These are phyloP conservation scores for Didymella pinodella DNA, from an alignment of 2,329 filamentous ascomycete genomes.

Conservation along the genomic window DNA sequence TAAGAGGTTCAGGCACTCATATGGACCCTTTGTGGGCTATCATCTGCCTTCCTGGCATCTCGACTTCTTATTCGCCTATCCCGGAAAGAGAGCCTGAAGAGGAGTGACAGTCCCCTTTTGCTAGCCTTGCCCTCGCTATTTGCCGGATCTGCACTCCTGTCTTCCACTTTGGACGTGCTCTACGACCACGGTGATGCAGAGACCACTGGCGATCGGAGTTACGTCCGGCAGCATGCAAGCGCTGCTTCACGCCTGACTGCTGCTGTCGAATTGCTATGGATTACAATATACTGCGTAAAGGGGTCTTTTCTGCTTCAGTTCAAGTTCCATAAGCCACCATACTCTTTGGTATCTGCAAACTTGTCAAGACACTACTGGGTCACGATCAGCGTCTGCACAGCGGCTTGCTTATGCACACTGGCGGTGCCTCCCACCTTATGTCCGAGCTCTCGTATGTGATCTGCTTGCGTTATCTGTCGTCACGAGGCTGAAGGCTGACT, in stretches of 20 bases:
- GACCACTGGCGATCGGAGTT: conserved; percentile 1
- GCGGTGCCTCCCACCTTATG: conserved; percentile 25
- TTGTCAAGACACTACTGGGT: conserved; percentile 27
- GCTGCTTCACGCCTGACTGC: conserved; percentile 18
- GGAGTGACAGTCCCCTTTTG: conserved; percentile 28
- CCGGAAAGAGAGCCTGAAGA: conserved; percentile 24
- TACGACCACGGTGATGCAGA: conserved; percentile 8
- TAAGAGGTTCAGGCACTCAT: not conserved
- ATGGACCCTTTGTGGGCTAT: not conserved
- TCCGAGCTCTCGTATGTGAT: conserved; percentile 18
- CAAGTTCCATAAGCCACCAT: conserved; percentile 28
- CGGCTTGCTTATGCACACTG: conserved; percentile 22
- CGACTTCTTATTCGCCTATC: conserved; percentile 22
- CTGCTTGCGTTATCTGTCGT: not conserved
- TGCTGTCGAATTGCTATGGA: conserved; percentile 28
- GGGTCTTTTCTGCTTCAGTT: conserved; percentile 29
- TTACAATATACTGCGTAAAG: conserved; percentile 26
- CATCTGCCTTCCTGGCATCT: conserved; percentile 12
- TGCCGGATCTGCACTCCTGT: conserved; percentile 23
- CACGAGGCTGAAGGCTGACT: conserved; percentile 13
- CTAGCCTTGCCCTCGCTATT: conserved; percentile 23
- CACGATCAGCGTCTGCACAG: conserved; percentile 17
- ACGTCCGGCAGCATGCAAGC: conserved; percentile 1
- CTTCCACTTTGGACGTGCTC: conserved; percentile 18
- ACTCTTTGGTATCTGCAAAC: conserved; percentile 25